Evolutionary conservation across 805 yeast species (phyloP).

Genomic region (Nakazawaea ambrosiae): DNA sequence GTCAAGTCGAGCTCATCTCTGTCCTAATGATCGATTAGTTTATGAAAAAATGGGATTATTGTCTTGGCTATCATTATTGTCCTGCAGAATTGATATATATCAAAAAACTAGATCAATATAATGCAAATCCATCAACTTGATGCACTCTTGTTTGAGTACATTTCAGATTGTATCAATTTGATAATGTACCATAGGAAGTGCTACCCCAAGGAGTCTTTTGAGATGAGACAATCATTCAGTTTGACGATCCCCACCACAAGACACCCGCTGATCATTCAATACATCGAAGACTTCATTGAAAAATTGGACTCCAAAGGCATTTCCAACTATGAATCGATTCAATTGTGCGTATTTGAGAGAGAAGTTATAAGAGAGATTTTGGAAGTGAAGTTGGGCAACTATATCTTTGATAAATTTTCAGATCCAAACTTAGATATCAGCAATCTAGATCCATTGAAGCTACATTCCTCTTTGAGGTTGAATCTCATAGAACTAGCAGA

Average conservation of each 20-base stretch:
- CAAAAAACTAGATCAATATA: too few species aligned
- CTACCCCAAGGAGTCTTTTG: slow-evolving; percentile 48
- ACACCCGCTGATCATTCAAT: slow-evolving; percentile 36
- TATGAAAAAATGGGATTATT: too few species aligned
- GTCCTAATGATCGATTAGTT: too few species aligned
- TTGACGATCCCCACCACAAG: slow-evolving; percentile 35
- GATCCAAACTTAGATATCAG: neutral
- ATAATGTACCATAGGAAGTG: slow-evolving; percentile 44
- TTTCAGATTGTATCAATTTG: slow-evolving; percentile 46
- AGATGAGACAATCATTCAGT: slow-evolving; percentile 33
- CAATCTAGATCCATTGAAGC: neutral
- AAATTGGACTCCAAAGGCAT: neutral
- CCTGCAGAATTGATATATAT: too few species aligned
- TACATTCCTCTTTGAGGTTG: too few species aligned
- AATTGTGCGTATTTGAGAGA: too few species aligned
- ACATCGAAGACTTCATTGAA: slow-evolving; percentile 24
- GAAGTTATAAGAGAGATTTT: slow-evolving; percentile 2
- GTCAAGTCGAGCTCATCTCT: too few species aligned
- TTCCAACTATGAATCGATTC: too few species aligned
- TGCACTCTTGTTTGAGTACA: slow-evolving; percentile 36
- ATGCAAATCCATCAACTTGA: slow-evolving; percentile 22
- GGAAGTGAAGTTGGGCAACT: slow-evolving; percentile 2
- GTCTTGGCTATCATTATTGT: too few species aligned
- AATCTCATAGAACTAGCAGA: too few species aligned
- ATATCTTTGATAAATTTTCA: slow-evolving; percentile 2